A percentile compares a stretch with the other conserved stretches of the same genome.
Conservation (phyloP, 148 eudicot species). For the Nepenthes gracilis region DNA sequence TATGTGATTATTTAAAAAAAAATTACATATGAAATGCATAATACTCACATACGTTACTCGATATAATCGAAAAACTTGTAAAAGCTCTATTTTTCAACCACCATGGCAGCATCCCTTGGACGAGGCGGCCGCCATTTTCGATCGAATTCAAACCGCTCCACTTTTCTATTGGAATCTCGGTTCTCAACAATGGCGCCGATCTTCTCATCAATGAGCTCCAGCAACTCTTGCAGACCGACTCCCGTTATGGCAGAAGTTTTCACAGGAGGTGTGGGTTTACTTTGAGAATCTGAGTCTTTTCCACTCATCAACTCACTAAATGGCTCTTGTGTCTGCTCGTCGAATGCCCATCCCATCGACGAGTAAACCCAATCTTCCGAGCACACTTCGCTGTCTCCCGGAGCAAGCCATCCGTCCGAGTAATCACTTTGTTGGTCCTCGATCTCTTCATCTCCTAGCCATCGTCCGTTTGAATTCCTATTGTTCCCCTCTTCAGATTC, state of each 20-base stretch:
- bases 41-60: too few species aligned
- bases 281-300: conserved; percentile 9
- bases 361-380: conserved; percentile 19
- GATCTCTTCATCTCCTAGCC: conserved; percentile 16
- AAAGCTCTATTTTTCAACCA: conserved; percentile 27
- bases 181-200: conserved; percentile 18
- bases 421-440: conserved; percentile 17
- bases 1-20: too few species aligned
- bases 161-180: conserved; percentile 14
- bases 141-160: conserved; percentile 32
- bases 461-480: neutral
- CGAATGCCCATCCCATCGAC: conserved; percentile 23
- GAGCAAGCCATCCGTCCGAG: conserved; percentile 36
- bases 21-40: too few species aligned
- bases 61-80: too few species aligned
- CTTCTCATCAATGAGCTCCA: conserved; percentile 67
- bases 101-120: conserved; percentile 27
- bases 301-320: conserved; percentile 5
- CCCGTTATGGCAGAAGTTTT: conserved; percentile 66
- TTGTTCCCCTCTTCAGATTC: conserved; percentile 12
- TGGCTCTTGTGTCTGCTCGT: conserved; percentile 10
- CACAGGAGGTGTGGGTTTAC: conserved; percentile 29
- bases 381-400: conserved; percentile 15
- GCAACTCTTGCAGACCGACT: conserved; percentile 79
- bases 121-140: conserved; percentile 82